Base-by-base conservation (phyloP, 2,329 filamentous ascomycete species). In the Trichoderma atroviride region DNA sequence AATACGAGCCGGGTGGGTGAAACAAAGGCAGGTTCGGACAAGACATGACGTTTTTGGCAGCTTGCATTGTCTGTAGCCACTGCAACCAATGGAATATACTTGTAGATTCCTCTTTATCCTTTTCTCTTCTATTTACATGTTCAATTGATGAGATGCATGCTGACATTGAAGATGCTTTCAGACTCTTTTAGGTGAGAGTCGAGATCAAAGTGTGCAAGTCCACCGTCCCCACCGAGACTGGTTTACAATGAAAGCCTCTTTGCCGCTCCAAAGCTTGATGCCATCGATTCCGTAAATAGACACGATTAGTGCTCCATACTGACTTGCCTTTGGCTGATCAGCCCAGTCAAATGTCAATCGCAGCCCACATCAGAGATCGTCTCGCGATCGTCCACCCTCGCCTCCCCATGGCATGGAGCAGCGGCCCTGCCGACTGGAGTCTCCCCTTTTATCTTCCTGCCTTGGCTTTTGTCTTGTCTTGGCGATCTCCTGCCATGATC, bases 1-100 rank as follows among this genome's bases (percentile, higher is more conserved):
- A 67, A 67, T 67, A 67, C 64, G 64, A 67, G 64, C 10, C 13
- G 40, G 16, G 37, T 16, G 31, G 40, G 40, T 43, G 40, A 43
- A 43, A 43, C 40, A 43, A 43, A 43, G 40, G 19, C 40, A 43
- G 40, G 40, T 19, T 2, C n/a, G 47, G 43, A 24, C n/a, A 24
- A 4, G 4, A 13, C 47, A 50, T 50, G 47, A 24, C 47, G 47
- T 50, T 22, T 50, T 24, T 6, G 47, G 47, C 47, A 50, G 47
- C 47, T 50, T 43, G 6, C 16, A n/a, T n/a, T 19, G 14, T 19
- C 2, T 43, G 37, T 19, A 19, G 37, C 37, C n/a, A n/a, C n/a
- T n/a, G n/a, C 16, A 19, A 16, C 14, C 14, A 40, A 6, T 40
- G 14, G 37, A 6, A 40, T 5, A 40, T 33, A 5, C 4, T 5